Conservation (phyloP, 768 basidiomycete genomes). For the Amanita muscaria region DNA sequence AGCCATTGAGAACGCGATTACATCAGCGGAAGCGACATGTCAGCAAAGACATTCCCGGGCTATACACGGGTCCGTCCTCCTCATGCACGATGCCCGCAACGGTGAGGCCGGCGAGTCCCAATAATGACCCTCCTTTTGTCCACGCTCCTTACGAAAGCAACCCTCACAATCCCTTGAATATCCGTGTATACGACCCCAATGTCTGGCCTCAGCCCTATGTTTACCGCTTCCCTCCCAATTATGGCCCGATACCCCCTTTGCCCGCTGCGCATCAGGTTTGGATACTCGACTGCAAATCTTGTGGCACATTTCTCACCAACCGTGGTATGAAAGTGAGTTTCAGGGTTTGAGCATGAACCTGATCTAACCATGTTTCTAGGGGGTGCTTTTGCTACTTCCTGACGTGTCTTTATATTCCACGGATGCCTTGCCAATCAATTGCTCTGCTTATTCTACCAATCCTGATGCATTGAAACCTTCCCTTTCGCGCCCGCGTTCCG, state of each 20-base stretch:
- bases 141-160: constrained; percentile 21
- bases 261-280: constrained; percentile 65
- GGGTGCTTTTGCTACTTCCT: constrained; percentile 74
- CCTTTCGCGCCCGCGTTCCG: constrained; percentile 19
- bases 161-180: constrained; percentile 12
- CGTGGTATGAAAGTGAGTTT: constrained; percentile 69
- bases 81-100: background rate
- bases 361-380: constrained; percentile 32
- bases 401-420: constrained; percentile 78
- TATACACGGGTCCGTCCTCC: no score
- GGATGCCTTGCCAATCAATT: constrained; percentile 71
- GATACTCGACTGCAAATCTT: constrained; percentile 70
- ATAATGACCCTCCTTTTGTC: constrained; percentile 12
- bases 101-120: no score
- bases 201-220: constrained; percentile 27
- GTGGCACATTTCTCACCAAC: constrained; percentile 69
- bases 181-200: constrained; percentile 15
- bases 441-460: constrained; percentile 53
- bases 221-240: constrained; percentile 31
- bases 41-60: background rate
- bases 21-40: background rate
- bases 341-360: background rate
- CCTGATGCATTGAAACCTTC: constrained; percentile 32
- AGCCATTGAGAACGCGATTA: background rate
- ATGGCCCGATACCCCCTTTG: constrained; percentile 30